Base-by-base conservation (phyloP, 2,329 filamentous ascomycete species). In the Cladobotryum protrusum region DNA sequence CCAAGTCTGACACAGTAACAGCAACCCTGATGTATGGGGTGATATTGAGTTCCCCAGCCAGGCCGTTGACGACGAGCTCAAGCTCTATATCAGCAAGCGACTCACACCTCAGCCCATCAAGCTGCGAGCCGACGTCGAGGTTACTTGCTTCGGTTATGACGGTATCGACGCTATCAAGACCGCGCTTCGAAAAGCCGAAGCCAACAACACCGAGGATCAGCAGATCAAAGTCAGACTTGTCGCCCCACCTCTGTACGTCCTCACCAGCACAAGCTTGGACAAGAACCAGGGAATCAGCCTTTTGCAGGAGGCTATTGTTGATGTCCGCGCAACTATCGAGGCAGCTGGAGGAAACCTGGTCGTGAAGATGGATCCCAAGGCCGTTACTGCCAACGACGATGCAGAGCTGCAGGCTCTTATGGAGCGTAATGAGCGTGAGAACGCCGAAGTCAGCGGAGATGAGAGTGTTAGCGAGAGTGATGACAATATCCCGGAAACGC, bases 291-390 rank as follows among this genome's bases (percentile, higher is more conserved):
- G 93, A 52, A 96, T 99, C 62, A 75, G 83, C 54, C 82, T 86
- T 55, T 75, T 99, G 59, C 89, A 96, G 70, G 85, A 89, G 64
- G 89, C 93, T 15, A 99, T 99, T 61, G 78, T 87, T 63, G 88
- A 91, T 61, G 91, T 99, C 62, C 81, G 86, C 61, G 79, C 75
- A 64, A 90, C 79, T 69, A 99, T 99, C 66, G 82, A 84, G 66
- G 76, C 71, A 42, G 81, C 87, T 1, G 87, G 87, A 48, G 93
- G 93, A 54, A 83, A 82, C 65, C 86, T 92, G 64, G 80, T 85
- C 40, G 86, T 96, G 61, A 96, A 95, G 83, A 99, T 99, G 93
- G 91, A 93, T 63, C 93, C 93, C 59, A 97, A 97, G 83, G 93
- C 95, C 4, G 93, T 99, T 55, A 99, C 93, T 1, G 95, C 97